A percentile compares a stretch with the other conserved stretches of the same genome.
phyloP scores from a whole-genome alignment of 2,329 filamentous ascomycete genomes.

The Exophiala viscosa region DNA sequence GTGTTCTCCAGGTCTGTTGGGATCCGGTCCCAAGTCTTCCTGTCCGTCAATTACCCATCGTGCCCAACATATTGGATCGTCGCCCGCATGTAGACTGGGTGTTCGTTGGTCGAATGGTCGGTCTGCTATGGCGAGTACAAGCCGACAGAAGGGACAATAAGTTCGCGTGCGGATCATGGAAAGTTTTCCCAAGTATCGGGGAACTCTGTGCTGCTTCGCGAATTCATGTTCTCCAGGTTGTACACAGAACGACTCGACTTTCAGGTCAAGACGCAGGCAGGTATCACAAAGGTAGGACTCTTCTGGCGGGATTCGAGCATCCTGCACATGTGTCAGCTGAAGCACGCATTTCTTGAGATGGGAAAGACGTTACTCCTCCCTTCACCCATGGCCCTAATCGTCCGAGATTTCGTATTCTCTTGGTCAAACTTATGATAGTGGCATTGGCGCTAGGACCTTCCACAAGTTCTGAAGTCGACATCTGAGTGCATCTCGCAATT shows the following conservation, averaged over 20 bases:
- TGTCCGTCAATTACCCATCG: slow-evolving; percentile 30
- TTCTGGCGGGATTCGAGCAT: slow-evolving; percentile 12
- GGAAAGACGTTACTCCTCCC: slow-evolving; percentile 7
- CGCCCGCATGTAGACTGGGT: slow-evolving; percentile 21
- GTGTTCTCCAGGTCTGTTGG: slow-evolving; percentile 17
- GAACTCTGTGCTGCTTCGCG: slow-evolving; percentile 19
- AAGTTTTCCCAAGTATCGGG: slow-evolving; percentile 23
- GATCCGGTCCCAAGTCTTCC: slow-evolving; percentile 21
- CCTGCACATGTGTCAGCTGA: slow-evolving; percentile 11
- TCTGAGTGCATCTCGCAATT: slow-evolving; percentile 21
- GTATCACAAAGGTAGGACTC: slow-evolving; percentile 27
- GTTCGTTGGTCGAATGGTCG: slow-evolving; percentile 27
- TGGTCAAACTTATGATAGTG: slow-evolving; percentile 22
- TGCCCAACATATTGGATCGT: slow-evolving; percentile 26
- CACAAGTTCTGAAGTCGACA: slow-evolving; percentile 19
- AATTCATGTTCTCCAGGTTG: slow-evolving; percentile 17
- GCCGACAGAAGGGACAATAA: slow-evolving; percentile 27
- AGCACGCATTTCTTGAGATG: background rate
- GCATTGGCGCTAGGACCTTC: slow-evolving; percentile 15
- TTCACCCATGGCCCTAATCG: slow-evolving; percentile 23
- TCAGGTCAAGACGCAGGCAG: slow-evolving; percentile 23
- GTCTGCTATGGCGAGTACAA: slow-evolving; percentile 27
- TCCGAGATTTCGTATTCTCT: slow-evolving; percentile 23
- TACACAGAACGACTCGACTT: slow-evolving; percentile 25
- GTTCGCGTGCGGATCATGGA: slow-evolving; percentile 23